Evolutionary conservation across 768 basidiomycete species (phyloP).

Genomic region (Suillus variegatus): DNA sequence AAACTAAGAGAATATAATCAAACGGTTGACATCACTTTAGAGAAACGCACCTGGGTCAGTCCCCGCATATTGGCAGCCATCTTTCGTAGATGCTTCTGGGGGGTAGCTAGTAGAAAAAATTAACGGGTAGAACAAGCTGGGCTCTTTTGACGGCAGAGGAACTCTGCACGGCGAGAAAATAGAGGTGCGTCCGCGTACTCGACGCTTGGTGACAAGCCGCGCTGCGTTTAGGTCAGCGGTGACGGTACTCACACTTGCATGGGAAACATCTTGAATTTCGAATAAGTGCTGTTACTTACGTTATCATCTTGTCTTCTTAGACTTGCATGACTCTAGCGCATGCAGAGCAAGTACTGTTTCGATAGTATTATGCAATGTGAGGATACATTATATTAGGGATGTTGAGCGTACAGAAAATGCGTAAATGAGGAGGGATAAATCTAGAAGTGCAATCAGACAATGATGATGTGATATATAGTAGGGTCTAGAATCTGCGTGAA

Average conservation of each 20-base stretch:
- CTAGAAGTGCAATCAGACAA: constrained; percentile 13
- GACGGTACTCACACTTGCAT: not conserved
- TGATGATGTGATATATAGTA: not conserved
- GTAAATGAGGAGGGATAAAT: constrained; percentile 12
- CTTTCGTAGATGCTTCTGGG: not conserved
- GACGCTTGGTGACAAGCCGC: not conserved
- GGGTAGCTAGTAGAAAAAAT: not conserved
- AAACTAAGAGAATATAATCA: constrained; percentile 55
- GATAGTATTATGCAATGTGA: constrained; percentile 9
- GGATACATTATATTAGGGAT: constrained; percentile 18
- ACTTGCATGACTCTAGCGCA: not conserved
- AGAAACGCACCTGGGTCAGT: constrained; percentile 74
- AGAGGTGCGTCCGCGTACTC: not conserved
- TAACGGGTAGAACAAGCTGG: not conserved
- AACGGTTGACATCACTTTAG: not conserved
- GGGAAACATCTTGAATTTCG: not conserved
- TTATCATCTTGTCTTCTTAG: not conserved
- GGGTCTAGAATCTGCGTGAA: constrained; percentile 36
- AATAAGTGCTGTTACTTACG: not conserved
- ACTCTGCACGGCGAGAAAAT: not conserved
- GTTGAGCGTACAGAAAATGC: constrained; percentile 19
- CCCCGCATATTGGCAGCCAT: constrained; percentile 95
- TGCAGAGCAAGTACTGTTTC: not conserved
- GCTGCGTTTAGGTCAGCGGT: not conserved
- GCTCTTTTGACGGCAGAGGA: not conserved